A percentile compares a stretch with the other conserved stretches of the same genome.
These are phyloP conservation scores for Lactarius trivialis DNA, from an alignment of 768 basidiomycete species.

Conservation along the genomic window DNA sequence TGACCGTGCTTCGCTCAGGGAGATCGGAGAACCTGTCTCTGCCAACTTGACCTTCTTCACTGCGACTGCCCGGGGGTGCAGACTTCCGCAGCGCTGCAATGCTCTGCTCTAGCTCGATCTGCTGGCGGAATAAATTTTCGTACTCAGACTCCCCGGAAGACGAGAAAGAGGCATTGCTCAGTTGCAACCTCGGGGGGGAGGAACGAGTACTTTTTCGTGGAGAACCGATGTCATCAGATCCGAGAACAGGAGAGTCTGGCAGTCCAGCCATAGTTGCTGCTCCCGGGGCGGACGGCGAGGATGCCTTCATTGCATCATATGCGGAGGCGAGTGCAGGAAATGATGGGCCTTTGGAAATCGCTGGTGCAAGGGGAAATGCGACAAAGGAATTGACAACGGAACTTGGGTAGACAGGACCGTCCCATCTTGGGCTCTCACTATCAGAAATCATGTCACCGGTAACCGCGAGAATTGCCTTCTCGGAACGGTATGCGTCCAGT, in stretches of 20 bases:
- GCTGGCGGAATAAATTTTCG: conserved; percentile 47
- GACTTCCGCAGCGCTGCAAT: conserved; percentile 52
- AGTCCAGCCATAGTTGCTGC: not conserved
- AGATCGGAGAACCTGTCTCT: not conserved
- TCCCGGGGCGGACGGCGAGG: not conserved
- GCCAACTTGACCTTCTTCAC: not conserved
- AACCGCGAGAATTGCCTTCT: not conserved
- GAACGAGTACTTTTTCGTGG: not conserved
- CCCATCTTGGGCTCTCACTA: conserved; percentile 16
- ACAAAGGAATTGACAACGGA: not conserved
- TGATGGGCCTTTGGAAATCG: not conserved
- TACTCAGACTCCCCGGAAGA: conserved; percentile 28
- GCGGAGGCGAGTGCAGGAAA: not conserved
- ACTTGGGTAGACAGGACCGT: conserved; percentile 24
- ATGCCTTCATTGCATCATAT: not conserved
- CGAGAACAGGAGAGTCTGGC: conserved; percentile 13
- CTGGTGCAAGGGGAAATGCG: not conserved
- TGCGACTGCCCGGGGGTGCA: conserved; percentile 5
- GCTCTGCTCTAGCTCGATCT: conserved; percentile 56
- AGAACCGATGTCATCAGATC: not conserved
- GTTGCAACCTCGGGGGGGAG: not conserved
- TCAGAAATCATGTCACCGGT: conserved; percentile 10
- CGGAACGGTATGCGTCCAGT: conserved; percentile 13
- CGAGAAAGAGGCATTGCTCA: not conserved
- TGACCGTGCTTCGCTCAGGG: not conserved